These are phyloP conservation scores for Candida albicans DNA, from an alignment of 1,139 yeast species.

Conservation along the genomic window DNA sequence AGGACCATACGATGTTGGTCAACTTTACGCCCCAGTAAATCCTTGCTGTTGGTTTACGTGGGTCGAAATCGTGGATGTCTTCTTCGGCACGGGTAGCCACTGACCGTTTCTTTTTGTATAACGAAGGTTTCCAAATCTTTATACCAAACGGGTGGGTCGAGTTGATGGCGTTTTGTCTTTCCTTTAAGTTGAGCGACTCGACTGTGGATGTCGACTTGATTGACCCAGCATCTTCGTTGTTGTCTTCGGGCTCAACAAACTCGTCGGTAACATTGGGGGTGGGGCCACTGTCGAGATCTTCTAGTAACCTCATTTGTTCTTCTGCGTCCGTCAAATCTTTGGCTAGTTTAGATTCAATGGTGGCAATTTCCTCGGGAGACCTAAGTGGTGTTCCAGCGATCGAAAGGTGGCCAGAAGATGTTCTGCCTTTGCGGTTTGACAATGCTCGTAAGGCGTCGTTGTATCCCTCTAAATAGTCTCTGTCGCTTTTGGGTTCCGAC, in stretches of 20 bases:
- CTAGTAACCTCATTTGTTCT: slow-evolving; percentile 20
- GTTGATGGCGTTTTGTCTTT: slow-evolving; percentile 94
- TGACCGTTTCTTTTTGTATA: slow-evolving; percentile 88
- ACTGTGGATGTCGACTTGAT: slow-evolving; percentile 54
- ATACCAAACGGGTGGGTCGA: slow-evolving; percentile 98
- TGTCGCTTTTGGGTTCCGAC: slow-evolving; percentile 34
- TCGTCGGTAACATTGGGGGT: slow-evolving; percentile 6
- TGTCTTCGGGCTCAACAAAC: slow-evolving; percentile 14
- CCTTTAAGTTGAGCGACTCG: slow-evolving; percentile 86
- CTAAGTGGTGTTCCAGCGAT: slow-evolving; percentile 11
- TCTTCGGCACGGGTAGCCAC: slow-evolving; percentile 91
- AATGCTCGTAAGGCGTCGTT: slow-evolving; percentile 62
- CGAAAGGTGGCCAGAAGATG: slow-evolving; percentile 7
- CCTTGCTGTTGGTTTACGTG: slow-evolving; percentile 50
- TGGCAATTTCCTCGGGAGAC: slow-evolving; percentile 8
- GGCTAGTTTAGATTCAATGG: slow-evolving; percentile 18
- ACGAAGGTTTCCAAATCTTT: slow-evolving; percentile 97
- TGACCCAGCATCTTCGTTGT: slow-evolving; percentile 30
- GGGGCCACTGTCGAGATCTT: slow-evolving; percentile 15
- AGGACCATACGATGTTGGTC: slow-evolving; percentile 77
- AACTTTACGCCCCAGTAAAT: slow-evolving; percentile 65
- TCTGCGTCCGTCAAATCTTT: slow-evolving; percentile 23
- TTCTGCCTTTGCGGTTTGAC: slow-evolving; percentile 23
- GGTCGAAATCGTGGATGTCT: slow-evolving; percentile 78
- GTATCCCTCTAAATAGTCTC: slow-evolving; percentile 71